Evolutionary conservation across 2,329 filamentous ascomycete species (phyloP), one percentile per base, ranked within the genome.

Genomic region (Penicillium sp.): DNA sequence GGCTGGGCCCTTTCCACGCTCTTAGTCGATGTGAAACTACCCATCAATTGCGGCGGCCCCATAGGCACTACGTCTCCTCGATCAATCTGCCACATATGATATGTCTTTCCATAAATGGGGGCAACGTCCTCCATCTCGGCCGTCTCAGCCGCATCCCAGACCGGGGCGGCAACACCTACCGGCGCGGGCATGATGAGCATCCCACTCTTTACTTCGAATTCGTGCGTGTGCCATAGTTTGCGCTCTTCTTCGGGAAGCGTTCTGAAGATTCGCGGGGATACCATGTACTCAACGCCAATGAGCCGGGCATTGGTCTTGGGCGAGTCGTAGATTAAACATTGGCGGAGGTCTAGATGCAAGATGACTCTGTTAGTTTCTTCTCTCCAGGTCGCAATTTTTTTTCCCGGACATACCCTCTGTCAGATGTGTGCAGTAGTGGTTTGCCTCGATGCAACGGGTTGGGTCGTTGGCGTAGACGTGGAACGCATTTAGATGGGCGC

Each of bases 281-380:
- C 85, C 89, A 94, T 92, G 77, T 95, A 95, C 70, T 96, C 91
- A 62, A 95, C 81, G 7, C 90, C 91, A 55, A 96, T 90, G 15
- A 96, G 81, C 0, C 87, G 82, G 0, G 90, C 90, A 21, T 83
- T 81, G 7, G 83, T 78, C 0, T 79, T 77, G 0, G 86, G 80
- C 0, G 84, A 83, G 71, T 95, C 90, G 75, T 94, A 96, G 55
- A 96, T 82, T 24, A 96, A 83, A 69, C 91, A 95, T 77, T 96
- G 90, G 3, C 91, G 83, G 50, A 95, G 80, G 56, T 94, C 90
- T 76, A 68, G 53, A 10, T 24, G 34, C 40, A 13, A 18, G 18
- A 12, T 18, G 18, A 1, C 23, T 13, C 1, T 27, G 21, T 37
- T 7, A 37, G 21, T 21, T 26, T 7, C 36, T 40, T 40, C 36